These are phyloP conservation scores for Porphyra umbilicalis DNA, from an alignment of 31 red algal species.

Conservation along the genomic window DNA sequence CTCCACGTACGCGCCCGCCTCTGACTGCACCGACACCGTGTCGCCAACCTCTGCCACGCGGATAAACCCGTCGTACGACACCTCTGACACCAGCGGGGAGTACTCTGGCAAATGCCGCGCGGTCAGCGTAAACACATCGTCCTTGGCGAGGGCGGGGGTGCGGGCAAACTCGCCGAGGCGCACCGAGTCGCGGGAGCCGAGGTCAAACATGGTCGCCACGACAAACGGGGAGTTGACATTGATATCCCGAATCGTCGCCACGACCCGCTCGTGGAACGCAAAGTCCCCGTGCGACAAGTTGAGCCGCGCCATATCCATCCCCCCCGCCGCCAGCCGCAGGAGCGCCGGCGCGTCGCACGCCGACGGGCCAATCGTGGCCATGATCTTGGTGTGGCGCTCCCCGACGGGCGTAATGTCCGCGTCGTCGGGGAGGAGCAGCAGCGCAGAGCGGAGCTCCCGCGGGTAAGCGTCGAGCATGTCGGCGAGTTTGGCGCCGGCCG, in stretches of 20 bases:
- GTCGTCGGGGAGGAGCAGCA: constrained; percentile 74
- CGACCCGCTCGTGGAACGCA: constrained; percentile 69
- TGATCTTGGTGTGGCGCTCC: constrained; percentile 85
- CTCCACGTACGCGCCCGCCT: constrained; percentile 61
- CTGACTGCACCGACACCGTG: constrained; percentile 65
- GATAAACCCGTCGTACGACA: constrained; percentile 93
- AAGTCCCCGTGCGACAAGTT: constrained; percentile 95
- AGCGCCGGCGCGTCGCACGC: constrained; percentile 54
- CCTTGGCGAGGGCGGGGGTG: constrained; percentile 49
- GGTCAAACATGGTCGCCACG: constrained; percentile 76
- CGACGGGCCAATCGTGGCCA: constrained; percentile 91
- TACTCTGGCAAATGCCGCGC: constrained; percentile 87
- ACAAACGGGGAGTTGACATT: constrained; percentile 83
- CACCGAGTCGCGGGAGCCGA: constrained; percentile 88
- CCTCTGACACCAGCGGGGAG: constrained; percentile 69
- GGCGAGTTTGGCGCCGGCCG: constrained; percentile 25
- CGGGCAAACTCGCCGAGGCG: constrained; percentile 79
- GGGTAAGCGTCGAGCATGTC: constrained; percentile 49
- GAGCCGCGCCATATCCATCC: constrained; percentile 70
- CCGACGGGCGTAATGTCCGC: constrained; percentile 59
- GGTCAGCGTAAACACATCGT: constrained; percentile 83
- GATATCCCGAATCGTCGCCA: constrained; percentile 74
- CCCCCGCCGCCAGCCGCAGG: constrained; percentile 81
- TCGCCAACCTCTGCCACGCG: constrained; percentile 69
- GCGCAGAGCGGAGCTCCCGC: constrained; percentile 24